Conservation (phyloP, 805 yeast genomes). For the Jamesozyma jinghongensis region DNA sequence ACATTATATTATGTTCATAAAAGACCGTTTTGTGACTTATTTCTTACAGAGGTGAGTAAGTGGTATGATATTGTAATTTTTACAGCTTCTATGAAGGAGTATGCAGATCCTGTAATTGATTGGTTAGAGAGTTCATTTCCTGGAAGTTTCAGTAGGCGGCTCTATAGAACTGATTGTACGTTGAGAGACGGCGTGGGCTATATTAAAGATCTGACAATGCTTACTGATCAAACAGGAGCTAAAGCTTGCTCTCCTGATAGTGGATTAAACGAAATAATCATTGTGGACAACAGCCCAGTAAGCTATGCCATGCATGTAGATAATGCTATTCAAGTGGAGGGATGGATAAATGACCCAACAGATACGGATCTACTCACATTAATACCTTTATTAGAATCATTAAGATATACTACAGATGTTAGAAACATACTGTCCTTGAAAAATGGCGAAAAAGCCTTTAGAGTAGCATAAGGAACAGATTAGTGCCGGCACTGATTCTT, state of each 20-base stretch:
- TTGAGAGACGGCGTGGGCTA: constrained; percentile 75
- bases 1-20: constrained; percentile 85
- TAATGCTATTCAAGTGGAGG: constrained; percentile 89
- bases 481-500: neutral
- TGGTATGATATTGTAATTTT: constrained; percentile 89
- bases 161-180: constrained; percentile 74
- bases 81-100: constrained; percentile 90
- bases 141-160: constrained; percentile 47
- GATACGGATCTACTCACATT: constrained; percentile 76
- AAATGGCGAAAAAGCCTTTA: constrained; percentile 39
- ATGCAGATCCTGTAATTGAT: constrained; percentile 95
- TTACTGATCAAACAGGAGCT: constrained; percentile 4
- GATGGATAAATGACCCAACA: constrained; percentile 96
- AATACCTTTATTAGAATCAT: constrained; percentile 51
- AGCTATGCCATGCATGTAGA: constrained; percentile 76
- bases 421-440: constrained; percentile 66
- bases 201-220: constrained; percentile 52
- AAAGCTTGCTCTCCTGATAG: constrained; percentile 9
- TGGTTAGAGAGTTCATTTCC: constrained; percentile 63
- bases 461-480: neutral
- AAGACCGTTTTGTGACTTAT: constrained; percentile 84
- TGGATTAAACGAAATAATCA: constrained; percentile 46
- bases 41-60: constrained; percentile 62
- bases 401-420: constrained; percentile 78
- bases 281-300: constrained; percentile 89